These are phyloP conservation scores for Nitzschia sp. DNA, from an alignment of 108 stramenopile genomes.

Conservation along the genomic window DNA sequence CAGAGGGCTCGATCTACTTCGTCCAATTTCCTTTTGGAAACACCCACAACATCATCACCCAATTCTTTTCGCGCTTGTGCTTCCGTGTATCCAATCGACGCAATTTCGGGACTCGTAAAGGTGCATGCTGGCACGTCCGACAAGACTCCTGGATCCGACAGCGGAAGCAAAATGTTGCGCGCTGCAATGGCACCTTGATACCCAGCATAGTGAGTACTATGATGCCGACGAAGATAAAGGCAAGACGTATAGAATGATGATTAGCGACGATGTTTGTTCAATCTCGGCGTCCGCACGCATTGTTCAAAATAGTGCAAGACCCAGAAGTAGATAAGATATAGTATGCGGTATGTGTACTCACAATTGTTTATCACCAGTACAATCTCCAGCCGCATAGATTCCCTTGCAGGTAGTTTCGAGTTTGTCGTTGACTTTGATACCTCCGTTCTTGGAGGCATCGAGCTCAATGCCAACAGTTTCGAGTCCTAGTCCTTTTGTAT, in stretches of 20 bases:
- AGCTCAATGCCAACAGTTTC: slow-evolving; percentile 67
- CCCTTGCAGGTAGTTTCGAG: slow-evolving; percentile 60
- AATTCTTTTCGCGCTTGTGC: slow-evolving; percentile 56
- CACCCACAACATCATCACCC: slow-evolving; percentile 60
- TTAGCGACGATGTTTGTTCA: no score
- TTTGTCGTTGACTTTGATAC: slow-evolving; percentile 67
- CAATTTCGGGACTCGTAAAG: slow-evolving; percentile 84
- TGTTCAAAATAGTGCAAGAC: no score
- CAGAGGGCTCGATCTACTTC: slow-evolving; percentile 53
- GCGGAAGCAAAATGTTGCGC: slow-evolving; percentile 80
- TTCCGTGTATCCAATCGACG: slow-evolving; percentile 79
- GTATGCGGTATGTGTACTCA: slow-evolving; percentile 6
- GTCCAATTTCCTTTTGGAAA: slow-evolving; percentile 47
- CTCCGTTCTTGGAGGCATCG: slow-evolving; percentile 39
- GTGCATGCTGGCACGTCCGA: slow-evolving; percentile 67
- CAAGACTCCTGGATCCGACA: slow-evolving; percentile 51
- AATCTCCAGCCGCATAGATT: slow-evolving; percentile 86
- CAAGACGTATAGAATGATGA: background rate
- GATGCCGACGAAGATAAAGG: background rate
- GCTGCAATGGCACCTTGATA: slow-evolving; percentile 87
- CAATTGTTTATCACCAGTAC: slow-evolving; percentile 81
- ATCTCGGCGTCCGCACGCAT: no score
- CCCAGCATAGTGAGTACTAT: slow-evolving; percentile 72
- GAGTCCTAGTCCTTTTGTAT: slow-evolving; percentile 63
- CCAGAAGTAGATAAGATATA: no score